A percentile compares a stretch with the other conserved stretches of the same genome.
Conservation (phyloP, 225 moss, liverwort and hornwort species). For the Pseudisothecium myosuroides region DNA sequence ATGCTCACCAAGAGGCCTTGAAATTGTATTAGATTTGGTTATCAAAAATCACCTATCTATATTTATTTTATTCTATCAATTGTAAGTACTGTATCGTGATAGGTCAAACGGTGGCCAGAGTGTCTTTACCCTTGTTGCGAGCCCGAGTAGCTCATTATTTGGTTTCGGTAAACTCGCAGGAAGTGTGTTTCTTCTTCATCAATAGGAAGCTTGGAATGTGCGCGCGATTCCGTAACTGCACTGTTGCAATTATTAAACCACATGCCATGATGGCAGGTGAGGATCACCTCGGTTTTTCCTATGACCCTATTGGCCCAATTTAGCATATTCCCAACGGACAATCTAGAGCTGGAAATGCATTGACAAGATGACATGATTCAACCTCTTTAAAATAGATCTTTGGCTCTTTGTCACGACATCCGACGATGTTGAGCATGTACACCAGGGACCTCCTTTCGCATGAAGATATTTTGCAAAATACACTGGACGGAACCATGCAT, state of each 20-base stretch:
- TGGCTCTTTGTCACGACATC: not conserved
- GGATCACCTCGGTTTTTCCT: not conserved
- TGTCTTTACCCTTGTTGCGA: not conserved
- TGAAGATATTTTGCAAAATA: not conserved
- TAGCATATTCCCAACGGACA: not conserved
- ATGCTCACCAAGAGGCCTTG: not conserved
- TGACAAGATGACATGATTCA: not conserved
- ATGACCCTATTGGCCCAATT: not conserved
- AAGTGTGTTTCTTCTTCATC: slow-evolving; percentile 53
- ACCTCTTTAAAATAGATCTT: not conserved
- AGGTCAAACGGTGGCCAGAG: not conserved
- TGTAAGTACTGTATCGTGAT: not conserved
- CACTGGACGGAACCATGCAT: not conserved
- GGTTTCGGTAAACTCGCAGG: slow-evolving; percentile 16
- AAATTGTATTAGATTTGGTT: not conserved
- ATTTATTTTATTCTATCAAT: not conserved
- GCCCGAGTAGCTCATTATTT: not conserved
- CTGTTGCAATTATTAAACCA: slow-evolving; percentile 75
- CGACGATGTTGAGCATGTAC: not conserved
- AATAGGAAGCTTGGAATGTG: slow-evolving; percentile 55
- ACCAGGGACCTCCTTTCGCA: not conserved
- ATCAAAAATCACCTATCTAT: not conserved
- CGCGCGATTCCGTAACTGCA: slow-evolving; percentile 45
- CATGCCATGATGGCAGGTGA: slow-evolving; percentile 60
- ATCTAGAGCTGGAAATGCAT: not conserved